phyloP scores from a whole-genome alignment of 129 eudicot genomes.

The Artemisia annua region DNA sequence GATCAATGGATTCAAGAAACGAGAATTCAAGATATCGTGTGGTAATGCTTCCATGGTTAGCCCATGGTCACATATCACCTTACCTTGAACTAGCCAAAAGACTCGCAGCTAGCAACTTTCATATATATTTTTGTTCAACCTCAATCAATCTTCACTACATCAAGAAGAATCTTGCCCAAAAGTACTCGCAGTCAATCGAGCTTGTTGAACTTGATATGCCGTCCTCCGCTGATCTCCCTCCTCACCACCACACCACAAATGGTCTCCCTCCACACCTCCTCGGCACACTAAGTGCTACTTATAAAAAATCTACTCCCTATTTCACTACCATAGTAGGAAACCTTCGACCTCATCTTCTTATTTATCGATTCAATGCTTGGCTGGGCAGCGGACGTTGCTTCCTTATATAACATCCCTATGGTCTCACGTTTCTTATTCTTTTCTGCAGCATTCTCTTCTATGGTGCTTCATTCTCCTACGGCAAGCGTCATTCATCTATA shows the following conservation, averaged over 20 bases:
- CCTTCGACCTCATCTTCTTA: conserved; percentile 35
- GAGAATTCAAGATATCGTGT: neutral
- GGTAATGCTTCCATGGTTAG: conserved; percentile 55
- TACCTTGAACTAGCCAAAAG: conserved; percentile 47
- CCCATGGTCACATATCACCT: conserved; percentile 47
- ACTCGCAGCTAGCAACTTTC: conserved; percentile 28
- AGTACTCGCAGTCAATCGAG: conserved; percentile 19
- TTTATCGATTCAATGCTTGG: conserved; percentile 26
- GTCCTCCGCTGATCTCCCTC: conserved; percentile 39
- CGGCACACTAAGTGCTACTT: conserved; percentile 20
- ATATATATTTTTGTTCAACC: conserved; percentile 32
- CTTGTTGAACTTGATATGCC: conserved; percentile 41
- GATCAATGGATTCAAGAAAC: conserved; percentile 3
- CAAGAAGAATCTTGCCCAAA: conserved; percentile 6
- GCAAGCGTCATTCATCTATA: neutral
- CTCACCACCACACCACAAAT: conserved; percentile 47
- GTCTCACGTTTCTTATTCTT: conserved; percentile 13
- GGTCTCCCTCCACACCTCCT: conserved; percentile 48
- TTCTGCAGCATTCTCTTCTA: conserved; percentile 1
- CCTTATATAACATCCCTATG: conserved; percentile 16
- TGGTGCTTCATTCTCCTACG: neutral
- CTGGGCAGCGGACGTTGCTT: conserved; percentile 35
- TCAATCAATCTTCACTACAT: conserved; percentile 28
- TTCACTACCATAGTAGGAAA: conserved; percentile 29
- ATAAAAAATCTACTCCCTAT: conserved; percentile 12